Base-by-base conservation (phyloP, 2,329 filamentous ascomycete genomes). In the Monilinia fructigena region DNA sequence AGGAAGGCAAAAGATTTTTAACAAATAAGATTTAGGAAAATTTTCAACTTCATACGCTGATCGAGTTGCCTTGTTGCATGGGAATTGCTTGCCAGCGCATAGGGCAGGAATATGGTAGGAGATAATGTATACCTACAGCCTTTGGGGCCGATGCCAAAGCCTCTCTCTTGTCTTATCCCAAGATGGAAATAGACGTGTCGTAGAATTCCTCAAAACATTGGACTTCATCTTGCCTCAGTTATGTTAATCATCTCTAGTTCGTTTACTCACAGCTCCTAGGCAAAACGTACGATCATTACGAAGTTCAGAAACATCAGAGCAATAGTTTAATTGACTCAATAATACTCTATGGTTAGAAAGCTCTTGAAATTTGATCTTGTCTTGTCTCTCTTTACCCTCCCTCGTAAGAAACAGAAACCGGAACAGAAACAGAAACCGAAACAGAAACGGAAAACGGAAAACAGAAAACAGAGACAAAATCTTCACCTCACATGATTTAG, bases 1-100 rank as follows among this genome's bases (percentile, higher is more conserved):
- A 56, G 26, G 42, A 28, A 56, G 40, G 52, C 50, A 47, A 64
- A 50, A 40, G 23, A 8, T 35, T 35, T 35, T 40, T 1, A 45
- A 50, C 62, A 64, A 64, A 64, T 64, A 35, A 64, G 62, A 58
- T 38, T 47, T 20, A 38, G 48, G 28, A 40, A 55, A 64, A 20
- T 56, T 50, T 58, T 58, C 62, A 55, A n/a, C 20, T 38, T 52
- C 28, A 35, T 56, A 31, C 47, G 35, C 58, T 59, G n/a, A 65
- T 59, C 62, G 50, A 31, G 28, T 54, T 59, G 18, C 18, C 47
- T 54, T 54, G n/a, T 65, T 59, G 62, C 64, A 66, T 62, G 28
- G 31, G 31, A 18, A 40, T 28, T 16, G 23, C 42, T 40, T 65
- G 62, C 62, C 62, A 65, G 54, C 62, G 62, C 62, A 65, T 65